These are phyloP conservation scores for Leptodontidium sp. DNA, from an alignment of 2,329 filamentous ascomycete species.

Conservation along the genomic window DNA sequence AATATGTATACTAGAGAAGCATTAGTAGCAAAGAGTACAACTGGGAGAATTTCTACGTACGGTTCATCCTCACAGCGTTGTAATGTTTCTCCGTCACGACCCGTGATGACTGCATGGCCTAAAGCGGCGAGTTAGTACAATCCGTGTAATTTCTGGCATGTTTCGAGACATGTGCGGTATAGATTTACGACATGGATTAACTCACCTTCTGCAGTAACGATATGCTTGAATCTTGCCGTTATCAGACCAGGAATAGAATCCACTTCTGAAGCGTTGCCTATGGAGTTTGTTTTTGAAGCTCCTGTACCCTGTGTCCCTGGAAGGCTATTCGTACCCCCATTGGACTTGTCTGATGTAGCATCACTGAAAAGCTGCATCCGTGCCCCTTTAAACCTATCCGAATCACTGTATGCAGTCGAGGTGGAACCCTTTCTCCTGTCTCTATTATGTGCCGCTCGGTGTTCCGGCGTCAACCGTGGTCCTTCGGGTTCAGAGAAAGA, in stretches of 20 bases:
- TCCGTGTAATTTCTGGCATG: too few species aligned
- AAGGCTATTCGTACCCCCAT: slow-evolving; percentile 20
- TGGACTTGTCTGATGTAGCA: slow-evolving; percentile 41
- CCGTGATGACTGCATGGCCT: slow-evolving; percentile 82
- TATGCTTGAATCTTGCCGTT: slow-evolving; percentile 80
- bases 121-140: neutral
- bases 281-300: neutral
- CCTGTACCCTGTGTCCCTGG: slow-evolving; percentile 8
- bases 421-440: slow-evolving; percentile 29
- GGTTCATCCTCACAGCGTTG: slow-evolving; percentile 91
- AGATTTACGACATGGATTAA: neutral
- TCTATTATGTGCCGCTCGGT: neutral
- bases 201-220: slow-evolving; percentile 70
- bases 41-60: slow-evolving; percentile 13
- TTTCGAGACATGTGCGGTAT: neutral
- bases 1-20: slow-evolving; percentile 69
- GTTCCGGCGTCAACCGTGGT: neutral
- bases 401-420: slow-evolving; percentile 28
- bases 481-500: slow-evolving; percentile 19
- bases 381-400: slow-evolving; percentile 27
- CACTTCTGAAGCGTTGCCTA: slow-evolving; percentile 6
- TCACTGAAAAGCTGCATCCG: slow-evolving; percentile 42
- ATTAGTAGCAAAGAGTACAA: neutral
- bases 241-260: slow-evolving; percentile 52
- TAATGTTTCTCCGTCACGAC: slow-evolving; percentile 73